Percentiles rank a stretch among this genome's conserved stretches.
phyloP scores from a whole-genome alignment of 257 asterid genomes.

The Rauvolfia tetraphylla region DNA sequence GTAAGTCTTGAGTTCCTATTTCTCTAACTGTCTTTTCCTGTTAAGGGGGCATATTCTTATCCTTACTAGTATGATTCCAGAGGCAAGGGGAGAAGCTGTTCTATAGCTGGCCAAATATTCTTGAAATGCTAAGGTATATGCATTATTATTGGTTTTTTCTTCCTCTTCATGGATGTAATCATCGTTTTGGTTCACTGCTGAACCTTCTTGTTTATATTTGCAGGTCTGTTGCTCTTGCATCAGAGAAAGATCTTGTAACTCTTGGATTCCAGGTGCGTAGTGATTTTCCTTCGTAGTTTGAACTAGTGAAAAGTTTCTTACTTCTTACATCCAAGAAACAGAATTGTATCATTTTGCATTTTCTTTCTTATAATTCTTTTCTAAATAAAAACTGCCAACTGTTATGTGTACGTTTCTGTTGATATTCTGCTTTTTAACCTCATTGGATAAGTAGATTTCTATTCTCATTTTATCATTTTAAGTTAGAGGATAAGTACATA shows the following conservation, averaged over 20 bases:
- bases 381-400: neutral
- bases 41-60: slow-evolving; percentile 18
- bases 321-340: neutral
- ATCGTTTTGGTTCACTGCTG: slow-evolving; percentile 14
- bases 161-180: slow-evolving; percentile 13
- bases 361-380: neutral
- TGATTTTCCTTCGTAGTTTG: neutral
- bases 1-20: slow-evolving; percentile 34
- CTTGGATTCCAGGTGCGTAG: slow-evolving; percentile 94
- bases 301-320: neutral
- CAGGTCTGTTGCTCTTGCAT: slow-evolving; percentile 83
- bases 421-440: neutral
- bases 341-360: too few species aligned
- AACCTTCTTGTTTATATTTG: slow-evolving; percentile 25
- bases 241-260: slow-evolving; percentile 86
- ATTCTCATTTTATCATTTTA: neutral
- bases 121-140: slow-evolving; percentile 70
- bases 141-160: slow-evolving; percentile 13
- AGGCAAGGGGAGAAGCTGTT: slow-evolving; percentile 93
- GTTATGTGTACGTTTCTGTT: neutral
- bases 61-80: slow-evolving; percentile 42
- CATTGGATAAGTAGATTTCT: neutral
- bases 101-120: slow-evolving; percentile 89
- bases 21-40: slow-evolving; percentile 8
- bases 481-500: neutral